Evolutionary conservation across 1,139 yeast genomes (phyloP), one percentile per base, ranked within the genome.

Genomic region (Candida frijolesensis): DNA sequence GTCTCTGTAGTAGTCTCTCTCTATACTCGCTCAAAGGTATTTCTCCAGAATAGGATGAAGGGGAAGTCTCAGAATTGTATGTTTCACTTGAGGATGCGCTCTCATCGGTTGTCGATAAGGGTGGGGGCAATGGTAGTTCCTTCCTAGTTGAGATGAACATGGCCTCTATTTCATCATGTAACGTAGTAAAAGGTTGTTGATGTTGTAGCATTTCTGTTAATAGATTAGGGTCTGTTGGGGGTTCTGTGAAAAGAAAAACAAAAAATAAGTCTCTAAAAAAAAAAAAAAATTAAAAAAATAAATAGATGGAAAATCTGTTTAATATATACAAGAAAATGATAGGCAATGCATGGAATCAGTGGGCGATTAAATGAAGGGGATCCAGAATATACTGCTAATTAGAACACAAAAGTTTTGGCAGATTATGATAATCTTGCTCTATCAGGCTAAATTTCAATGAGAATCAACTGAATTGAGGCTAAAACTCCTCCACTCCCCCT

Each of bases 11-110:
- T 14, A 44, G 22, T 27, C 35, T 15, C 11, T 44, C 46, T 16
- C 46, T 35, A 27, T 44, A 44, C 19, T 44, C 46, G 29, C 42
- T 37, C 33, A 44, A 37, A 2, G 46, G 12, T 8, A 44, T 35
- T 5, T 42, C 39, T 10, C 30, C 42, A 38, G 6, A 18, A 19
- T 15, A 16, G 10, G 18, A 22, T 2, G 8, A 37, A 18, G 27
- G 19, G 14, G 27, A 12, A 5, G 41, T 37, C 18, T 37, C 41
- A 37, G 27, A 15, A 11, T 9, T 38, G 7, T 27, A 19, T 22
- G 42, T 38, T 38, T 38, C 42, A 38, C 9, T n/a, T n/a, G 42
- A 22, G 15, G 30, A 38, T 38, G 42, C 18, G 30, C 42, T 25
- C 1, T 38, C 32, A 3, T 22, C 30, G 15, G 9, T 25, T 38